Percentiles rank a stretch among this genome's conserved stretches.
Conservation (phyloP, 331 rosid genomes). For the Acacia pycnantha region DNA sequence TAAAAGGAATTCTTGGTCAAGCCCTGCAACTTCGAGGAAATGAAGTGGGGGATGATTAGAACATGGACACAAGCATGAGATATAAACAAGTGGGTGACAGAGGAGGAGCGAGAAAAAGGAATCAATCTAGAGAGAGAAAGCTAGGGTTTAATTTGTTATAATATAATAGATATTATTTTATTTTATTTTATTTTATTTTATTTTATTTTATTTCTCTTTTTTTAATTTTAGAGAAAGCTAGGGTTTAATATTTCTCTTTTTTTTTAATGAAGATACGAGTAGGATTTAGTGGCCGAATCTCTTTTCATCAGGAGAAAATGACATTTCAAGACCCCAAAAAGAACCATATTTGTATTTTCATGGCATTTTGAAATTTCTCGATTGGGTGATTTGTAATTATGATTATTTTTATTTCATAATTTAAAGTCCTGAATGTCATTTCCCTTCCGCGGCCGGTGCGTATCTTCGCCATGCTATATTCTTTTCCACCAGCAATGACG, state of each 20-base stretch:
- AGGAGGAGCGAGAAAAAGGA: conserved; percentile 33
- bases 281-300: not conserved
- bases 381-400: too few species aligned
- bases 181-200: not conserved
- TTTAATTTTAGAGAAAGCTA: too few species aligned
- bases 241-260: too few species aligned
- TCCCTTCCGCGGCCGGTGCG: not conserved
- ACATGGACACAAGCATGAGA: not conserved
- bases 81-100: conserved; percentile 20
- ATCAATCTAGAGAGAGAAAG: conserved; percentile 6
- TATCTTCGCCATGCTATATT: not conserved
- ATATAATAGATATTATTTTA: not conserved
- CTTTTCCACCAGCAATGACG: not conserved
- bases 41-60: conserved; percentile 1
- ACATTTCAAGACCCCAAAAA: not conserved
- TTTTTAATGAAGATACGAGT: not conserved
- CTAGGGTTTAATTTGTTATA: not conserved
- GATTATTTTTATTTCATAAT: not conserved
- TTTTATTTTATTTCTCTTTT: not conserved
- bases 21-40: conserved; percentile 44
- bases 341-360: not conserved
- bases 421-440: not conserved
- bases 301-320: not conserved
- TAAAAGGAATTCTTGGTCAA: conserved; percentile 24
- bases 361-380: too few species aligned